Base-by-base conservation (phyloP, 2,329 filamentous ascomycete genomes). In the Cryphonectria naterciae region DNA sequence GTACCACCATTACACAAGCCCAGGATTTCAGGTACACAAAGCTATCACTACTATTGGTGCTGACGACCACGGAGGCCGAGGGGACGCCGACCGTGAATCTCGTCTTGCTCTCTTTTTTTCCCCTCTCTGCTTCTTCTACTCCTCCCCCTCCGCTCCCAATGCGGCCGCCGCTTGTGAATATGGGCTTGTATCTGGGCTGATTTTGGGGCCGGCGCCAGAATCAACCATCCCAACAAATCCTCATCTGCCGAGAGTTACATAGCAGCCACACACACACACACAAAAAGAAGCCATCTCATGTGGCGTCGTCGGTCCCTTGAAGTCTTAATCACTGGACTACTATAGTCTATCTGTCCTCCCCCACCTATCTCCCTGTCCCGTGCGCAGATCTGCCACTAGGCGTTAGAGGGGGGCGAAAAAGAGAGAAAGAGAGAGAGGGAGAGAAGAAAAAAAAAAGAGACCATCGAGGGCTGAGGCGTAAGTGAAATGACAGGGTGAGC, bases 401-500 rank as follows among this genome's bases (percentile, higher is more conserved):
- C 41, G 46, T 22, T 5, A n/a, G 19, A 17, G 19, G 22, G 19
- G 22, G 15, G 22, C 1, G 7, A 39, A 39, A 11, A 11, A 39
- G 11, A 65, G 35, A 28, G 22, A 46, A 2, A 6, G 10, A 19
- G 13, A 13, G 41, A 46, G 41, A 46, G 41, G 13, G 41, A 46
- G 8, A 19, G 19, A 22, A 46, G 11, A 3, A 46, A 19, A 46
- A 46, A 10, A n/a, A 11, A 22, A 22, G 19, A 49, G 46, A n/a
- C 46, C 22, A 49, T 49, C 22, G 46, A 49, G 46, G 46, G 46
- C 32, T 32, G 7, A 17, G 43, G 46, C 46, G 22, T 11, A 49
- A 11, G 19, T 49, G 46, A 49, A 49, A n/a, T 49, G 60, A 66
- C 65, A 19, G 49, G 39, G 56, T 68, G 64, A 37, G 37, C 37